Base-by-base conservation (phyloP, 306 rosid genomes). In the Macrotyloma uniflorum region DNA sequence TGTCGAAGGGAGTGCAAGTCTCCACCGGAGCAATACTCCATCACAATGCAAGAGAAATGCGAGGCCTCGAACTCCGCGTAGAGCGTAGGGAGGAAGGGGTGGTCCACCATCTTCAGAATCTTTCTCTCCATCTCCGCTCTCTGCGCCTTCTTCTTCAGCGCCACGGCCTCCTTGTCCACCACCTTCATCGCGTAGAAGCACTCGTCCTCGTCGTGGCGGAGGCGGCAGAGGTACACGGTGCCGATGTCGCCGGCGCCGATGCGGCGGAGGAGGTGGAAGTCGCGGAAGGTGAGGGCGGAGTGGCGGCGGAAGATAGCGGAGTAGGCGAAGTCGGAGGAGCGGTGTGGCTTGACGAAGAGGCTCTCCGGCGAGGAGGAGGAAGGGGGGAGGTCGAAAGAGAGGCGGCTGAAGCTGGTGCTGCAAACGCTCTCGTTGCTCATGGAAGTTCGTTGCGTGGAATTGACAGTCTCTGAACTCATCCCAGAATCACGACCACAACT, bases 61-160 rank as follows among this genome's bases (percentile, higher is more conserved):
- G 99, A 95, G 1, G 98, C 98, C 40, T 95, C 99, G 47, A 95
- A 95, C 87, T 95, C 98, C 0, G 99, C 98, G 77, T 89, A 91
- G 0, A 95, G 93, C 1, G 93, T 89, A 4, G 99, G 99, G 14
- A 95, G 84, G 53, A 95, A 95, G 0, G 98, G 99, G 18, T 95
- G 99, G 35, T 95, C 99, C 16, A 95, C 86, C 99, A 93, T 95
- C 79, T 95, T 95, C 18, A 95, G 88, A 43, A 95, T 93, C 83
- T 87, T 95, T 47, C 89, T 86, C 89, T 95, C 99, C 98, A 88
- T 95, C 75, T 88, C 99, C 1, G 97, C 99, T 70, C 99, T 84
- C 30, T 87, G 91, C 0, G 83, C 83, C 57, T 95, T 95, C 61
- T 95, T 91, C 91, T 95, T 95, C 50, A 87, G 33, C 3, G 90